These are phyloP conservation scores for Gossypium aridum DNA, from an alignment of 441 rosid species.

Conservation along the genomic window DNA sequence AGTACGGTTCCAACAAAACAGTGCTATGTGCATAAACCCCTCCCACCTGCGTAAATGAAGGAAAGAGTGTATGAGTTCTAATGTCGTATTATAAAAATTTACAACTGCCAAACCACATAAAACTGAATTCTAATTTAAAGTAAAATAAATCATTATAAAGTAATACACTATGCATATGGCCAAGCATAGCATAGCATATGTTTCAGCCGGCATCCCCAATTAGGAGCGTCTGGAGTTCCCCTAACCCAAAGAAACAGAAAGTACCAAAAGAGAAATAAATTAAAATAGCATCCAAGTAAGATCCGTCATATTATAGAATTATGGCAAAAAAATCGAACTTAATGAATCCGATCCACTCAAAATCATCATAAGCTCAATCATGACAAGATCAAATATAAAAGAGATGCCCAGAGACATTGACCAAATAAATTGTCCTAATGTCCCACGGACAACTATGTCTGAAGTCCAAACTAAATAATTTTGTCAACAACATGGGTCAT, in stretches of 20 bases:
- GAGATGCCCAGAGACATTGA: conserved; percentile 13
- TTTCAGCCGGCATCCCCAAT: neutral
- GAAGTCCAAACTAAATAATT: conserved; percentile 10
- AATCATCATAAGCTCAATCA: conserved; percentile 5
- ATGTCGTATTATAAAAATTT: neutral
- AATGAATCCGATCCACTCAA: neutral
- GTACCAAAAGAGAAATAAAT: neutral
- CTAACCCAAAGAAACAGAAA: neutral
- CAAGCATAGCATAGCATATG: neutral
- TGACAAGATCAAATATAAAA: neutral
- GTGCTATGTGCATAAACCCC: conserved; percentile 49
- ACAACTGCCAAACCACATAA: neutral
- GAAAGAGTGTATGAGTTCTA: neutral
- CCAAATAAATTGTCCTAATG: conserved; percentile 18
- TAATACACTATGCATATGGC: neutral
- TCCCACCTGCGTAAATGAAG: conserved; percentile 44
- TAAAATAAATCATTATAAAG: neutral
- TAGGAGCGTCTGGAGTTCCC: neutral
- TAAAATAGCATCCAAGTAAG: neutral
- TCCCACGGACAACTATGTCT: conserved; percentile 13
- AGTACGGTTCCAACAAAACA: conserved; percentile 31
- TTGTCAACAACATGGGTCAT: conserved; percentile 19
- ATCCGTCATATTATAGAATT: neutral
- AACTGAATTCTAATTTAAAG: neutral
- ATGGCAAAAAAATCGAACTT: neutral